Evolutionary conservation across 805 yeast genomes (phyloP).

Genomic region (Diddensiella santjacobensis): DNA sequence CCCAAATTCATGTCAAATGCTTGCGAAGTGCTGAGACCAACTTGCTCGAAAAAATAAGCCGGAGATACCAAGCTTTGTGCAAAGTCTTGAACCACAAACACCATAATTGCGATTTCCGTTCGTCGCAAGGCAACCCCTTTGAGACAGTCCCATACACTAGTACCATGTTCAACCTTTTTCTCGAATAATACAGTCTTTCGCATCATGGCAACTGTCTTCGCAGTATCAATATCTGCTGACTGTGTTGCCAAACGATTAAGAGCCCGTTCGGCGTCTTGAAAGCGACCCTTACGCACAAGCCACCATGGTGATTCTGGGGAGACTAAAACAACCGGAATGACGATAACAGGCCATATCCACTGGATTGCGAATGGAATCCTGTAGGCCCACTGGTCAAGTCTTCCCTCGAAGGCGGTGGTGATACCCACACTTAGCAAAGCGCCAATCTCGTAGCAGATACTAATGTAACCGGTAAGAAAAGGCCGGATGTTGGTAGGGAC

Average conservation of each 20-base stretch:
- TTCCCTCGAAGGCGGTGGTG: conserved; percentile 35
- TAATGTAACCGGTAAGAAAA: conserved; percentile 48
- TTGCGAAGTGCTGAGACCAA: conserved; percentile 19
- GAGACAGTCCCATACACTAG: conserved; percentile 42
- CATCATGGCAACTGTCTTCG: conserved; percentile 36
- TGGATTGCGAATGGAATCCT: conserved; percentile 55
- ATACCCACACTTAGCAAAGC: conserved; percentile 55
- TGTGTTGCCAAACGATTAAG: not conserved
- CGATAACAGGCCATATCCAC: conserved; percentile 57
- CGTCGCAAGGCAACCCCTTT: conserved; percentile 45
- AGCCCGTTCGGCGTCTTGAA: conserved; percentile 39
- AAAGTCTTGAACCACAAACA: conserved; percentile 43
- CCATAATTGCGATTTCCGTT: conserved; percentile 45
- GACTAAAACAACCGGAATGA: conserved; percentile 34
- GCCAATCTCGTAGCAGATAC: conserved; percentile 55
- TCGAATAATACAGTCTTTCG: conserved; percentile 41
- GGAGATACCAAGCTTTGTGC: conserved; percentile 12
- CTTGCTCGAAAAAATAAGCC: conserved; percentile 23
- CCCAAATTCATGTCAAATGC: conserved; percentile 46
- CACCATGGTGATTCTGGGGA: conserved; percentile 59
- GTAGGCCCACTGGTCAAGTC: conserved; percentile 40
- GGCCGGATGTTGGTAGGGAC: conserved; percentile 49
- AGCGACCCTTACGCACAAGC: conserved; percentile 42
- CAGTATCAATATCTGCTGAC: conserved; percentile 2
- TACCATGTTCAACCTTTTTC: conserved; percentile 13